These are phyloP conservation scores for Wickerhamiella musiphila DNA, from an alignment of 805 yeast species.

Conservation along the genomic window DNA sequence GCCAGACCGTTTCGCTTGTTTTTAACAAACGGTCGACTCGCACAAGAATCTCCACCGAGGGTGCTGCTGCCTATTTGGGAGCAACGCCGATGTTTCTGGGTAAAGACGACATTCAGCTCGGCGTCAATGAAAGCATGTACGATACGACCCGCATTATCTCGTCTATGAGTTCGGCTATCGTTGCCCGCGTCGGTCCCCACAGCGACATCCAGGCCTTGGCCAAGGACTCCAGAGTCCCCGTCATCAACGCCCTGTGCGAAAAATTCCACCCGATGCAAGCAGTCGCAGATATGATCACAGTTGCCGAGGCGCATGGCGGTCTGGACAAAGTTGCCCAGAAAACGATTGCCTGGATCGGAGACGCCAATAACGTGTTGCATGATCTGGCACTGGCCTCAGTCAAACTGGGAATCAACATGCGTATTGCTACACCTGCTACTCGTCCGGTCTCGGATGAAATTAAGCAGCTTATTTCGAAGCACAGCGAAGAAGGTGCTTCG, in stretches of 20 bases:
- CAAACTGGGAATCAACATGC: constrained; percentile 64
- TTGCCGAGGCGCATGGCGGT: constrained; percentile 53
- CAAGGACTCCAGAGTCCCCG: constrained; percentile 70
- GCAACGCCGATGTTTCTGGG: constrained; percentile 95
- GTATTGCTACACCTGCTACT: constrained; percentile 71
- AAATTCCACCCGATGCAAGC: constrained; percentile 91
- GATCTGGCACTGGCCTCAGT: constrained; percentile 81
- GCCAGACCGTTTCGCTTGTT: constrained; percentile 66
- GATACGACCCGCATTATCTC: constrained; percentile 82
- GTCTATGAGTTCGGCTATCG: constrained; percentile 91
- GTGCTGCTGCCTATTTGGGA: constrained; percentile 83
- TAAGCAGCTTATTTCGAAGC: constrained; percentile 32
- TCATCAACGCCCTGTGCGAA: constrained; percentile 87
- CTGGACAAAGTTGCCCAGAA: constrained; percentile 26
- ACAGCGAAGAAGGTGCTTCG: constrained; percentile 34
- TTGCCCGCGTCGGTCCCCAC: constrained; percentile 88
- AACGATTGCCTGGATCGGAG: constrained; percentile 91
- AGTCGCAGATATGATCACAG: constrained; percentile 74
- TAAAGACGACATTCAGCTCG: constrained; percentile 89
- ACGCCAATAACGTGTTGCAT: constrained; percentile 87
- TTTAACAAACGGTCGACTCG: constrained; percentile 90
- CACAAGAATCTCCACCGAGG: constrained; percentile 86
- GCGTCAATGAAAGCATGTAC: constrained; percentile 80
- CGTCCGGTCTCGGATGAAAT: constrained; percentile 46
- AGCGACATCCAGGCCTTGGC: constrained; percentile 65